phyloP scores from a whole-genome alignment of 73 alveolate species.

The Chromera velia region DNA sequence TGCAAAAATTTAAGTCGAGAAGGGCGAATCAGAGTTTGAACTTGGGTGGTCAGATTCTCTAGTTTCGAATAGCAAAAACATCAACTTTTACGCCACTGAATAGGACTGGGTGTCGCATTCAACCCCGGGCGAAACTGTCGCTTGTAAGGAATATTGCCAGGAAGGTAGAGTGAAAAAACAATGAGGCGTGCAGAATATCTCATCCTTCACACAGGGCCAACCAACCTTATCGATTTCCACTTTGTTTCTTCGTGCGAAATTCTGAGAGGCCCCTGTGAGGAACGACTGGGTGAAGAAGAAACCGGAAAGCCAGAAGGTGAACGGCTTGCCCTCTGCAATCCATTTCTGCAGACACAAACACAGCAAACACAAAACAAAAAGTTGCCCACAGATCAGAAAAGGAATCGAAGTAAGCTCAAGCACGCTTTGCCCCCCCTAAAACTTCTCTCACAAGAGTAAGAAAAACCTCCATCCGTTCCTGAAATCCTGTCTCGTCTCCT shows the following conservation, averaged over 20 bases:
- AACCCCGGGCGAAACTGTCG: not conserved
- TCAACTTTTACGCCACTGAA: not conserved
- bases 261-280: constrained; percentile 94
- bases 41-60: not conserved
- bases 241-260: constrained; percentile 75
- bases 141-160: constrained; percentile 56
- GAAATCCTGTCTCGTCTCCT: not conserved
- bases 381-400: not conserved
- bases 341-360: constrained; percentile 65
- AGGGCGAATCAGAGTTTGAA: constrained; percentile 9
- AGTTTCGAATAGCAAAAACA: not conserved
- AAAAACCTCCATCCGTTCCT: not conserved
- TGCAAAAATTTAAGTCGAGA: not conserved
- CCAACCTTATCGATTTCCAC: constrained; percentile 84
- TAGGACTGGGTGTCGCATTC: not conserved
- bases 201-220: too few species aligned
- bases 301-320: constrained; percentile 97
- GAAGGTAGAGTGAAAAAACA: constrained; percentile 76
- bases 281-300: constrained; percentile 98
- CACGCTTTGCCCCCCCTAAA: not conserved
- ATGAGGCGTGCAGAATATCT: too few species aligned
- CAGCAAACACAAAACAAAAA: not conserved
- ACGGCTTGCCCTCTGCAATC: constrained; percentile 97
- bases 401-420: not conserved
- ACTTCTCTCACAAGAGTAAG: not conserved